Base-by-base conservation (phyloP, 225 moss, liverwort and hornwort genomes). In the Polytrichum commune region DNA sequence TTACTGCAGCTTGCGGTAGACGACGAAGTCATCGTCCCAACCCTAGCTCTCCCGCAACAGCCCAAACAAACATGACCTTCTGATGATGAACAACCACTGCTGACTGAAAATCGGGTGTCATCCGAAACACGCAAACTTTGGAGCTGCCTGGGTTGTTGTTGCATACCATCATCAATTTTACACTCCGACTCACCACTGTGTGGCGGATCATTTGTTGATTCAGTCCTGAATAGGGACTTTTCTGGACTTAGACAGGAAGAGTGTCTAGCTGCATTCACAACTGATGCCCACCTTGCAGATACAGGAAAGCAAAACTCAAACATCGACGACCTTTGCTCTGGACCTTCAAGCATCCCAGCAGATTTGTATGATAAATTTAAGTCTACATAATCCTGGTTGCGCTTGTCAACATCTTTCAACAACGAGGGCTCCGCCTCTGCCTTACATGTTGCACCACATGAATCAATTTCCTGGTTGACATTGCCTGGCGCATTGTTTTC, bases 211-310 rank as follows among this genome's bases (percentile, higher is more conserved):
- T 46, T 46, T 46, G 46, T 46, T 16, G 46, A 13, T 46, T 46
- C 46, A 0, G 46, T 46, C 46, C 46, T 10, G 4, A 13, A 16
- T 46, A 13, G 46, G 46, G 3, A 13, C 0, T 46, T 46, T 46
- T 46, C 46, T 46, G 46, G 46, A 46, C 46, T 46, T 4, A 82
- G 61, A 61, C 82, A 82, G 55, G 82, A 77, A 30, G 82, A 78
- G 60, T 82, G 72, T 63, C 78, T 82, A 54, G 82, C 82, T 60
- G 82, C 82, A 75, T 82, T 82, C 67, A 82, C 82, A 56, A 82
- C 82, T 27, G 82, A 82, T 5, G 78, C 82, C 82, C 82, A 82
- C 54, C 82, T 77, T 23, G 78, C 75, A 56, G 74, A 72, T 33
- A 78, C 72, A 56, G 82, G 82, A 75, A 82, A 82, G 68, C 82